These are phyloP conservation scores for Boletus austroedulis DNA, from an alignment of 1,284 basidiomycete species.

Conservation along the genomic window DNA sequence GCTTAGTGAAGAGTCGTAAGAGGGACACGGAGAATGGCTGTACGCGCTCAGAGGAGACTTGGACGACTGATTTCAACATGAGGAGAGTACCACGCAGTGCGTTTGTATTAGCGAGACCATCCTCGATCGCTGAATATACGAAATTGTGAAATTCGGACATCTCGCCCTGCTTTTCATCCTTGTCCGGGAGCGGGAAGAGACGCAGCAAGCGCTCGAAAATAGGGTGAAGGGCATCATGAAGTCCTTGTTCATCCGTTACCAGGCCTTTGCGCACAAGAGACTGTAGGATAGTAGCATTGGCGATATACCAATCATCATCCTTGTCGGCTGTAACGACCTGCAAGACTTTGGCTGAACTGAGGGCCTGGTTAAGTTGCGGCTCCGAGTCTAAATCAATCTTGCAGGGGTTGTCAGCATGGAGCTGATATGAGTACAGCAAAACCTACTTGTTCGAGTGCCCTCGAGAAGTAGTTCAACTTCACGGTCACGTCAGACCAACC, in stretches of 20 bases:
- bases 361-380: slow-evolving; percentile 62
- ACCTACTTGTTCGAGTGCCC: slow-evolving; percentile 76
- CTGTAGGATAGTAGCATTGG: slow-evolving; percentile 80
- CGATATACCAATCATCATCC: slow-evolving; percentile 78
- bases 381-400: slow-evolving; percentile 76
- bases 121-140: slow-evolving; percentile 74
- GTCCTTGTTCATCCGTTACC: slow-evolving; percentile 66
- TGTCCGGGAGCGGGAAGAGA: slow-evolving; percentile 81
- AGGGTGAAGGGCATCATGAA: slow-evolving; percentile 80
- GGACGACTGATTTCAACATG: slow-evolving; percentile 88
- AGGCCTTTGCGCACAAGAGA: slow-evolving; percentile 90
- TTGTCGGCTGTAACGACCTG: slow-evolving; percentile 85
- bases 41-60: slow-evolving; percentile 79
- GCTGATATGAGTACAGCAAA: neutral
- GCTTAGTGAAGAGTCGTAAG: slow-evolving; percentile 82
- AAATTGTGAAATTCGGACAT: slow-evolving; percentile 79
- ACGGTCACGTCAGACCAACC: slow-evolving; percentile 95
- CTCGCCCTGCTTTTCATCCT: slow-evolving; percentile 69
- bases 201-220: slow-evolving; percentile 85
- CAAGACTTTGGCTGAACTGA: slow-evolving; percentile 87
- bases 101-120: slow-evolving; percentile 76
- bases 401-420: slow-evolving; percentile 20
- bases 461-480: slow-evolving; percentile 86
- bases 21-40: slow-evolving; percentile 78
- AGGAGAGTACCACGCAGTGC: slow-evolving; percentile 79